A percentile compares a stretch with the other conserved stretches of the same genome.
Conservation (phyloP, 2,329 filamentous ascomycete genomes). For the Penicillium sp. region DNA sequence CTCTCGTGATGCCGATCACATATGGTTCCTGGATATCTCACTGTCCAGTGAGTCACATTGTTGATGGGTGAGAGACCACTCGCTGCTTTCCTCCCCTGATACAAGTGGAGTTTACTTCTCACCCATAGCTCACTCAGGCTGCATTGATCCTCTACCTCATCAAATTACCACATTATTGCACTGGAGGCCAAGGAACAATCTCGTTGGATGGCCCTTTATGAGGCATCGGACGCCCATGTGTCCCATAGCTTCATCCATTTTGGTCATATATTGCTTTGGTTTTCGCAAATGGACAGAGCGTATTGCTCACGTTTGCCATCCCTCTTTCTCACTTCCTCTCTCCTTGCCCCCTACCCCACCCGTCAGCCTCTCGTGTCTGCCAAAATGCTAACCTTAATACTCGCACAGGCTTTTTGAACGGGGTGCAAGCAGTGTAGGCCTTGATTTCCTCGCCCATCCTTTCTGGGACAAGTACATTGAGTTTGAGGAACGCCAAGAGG, state of each 20-base stretch:
- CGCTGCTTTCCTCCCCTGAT: conserved; percentile 54
- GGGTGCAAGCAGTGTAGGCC: conserved; percentile 76
- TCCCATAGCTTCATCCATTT: conserved; percentile 31
- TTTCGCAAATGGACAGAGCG: conserved; percentile 37
- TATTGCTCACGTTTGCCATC: conserved; percentile 42
- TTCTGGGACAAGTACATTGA: conserved; percentile 99
- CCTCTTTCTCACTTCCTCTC: conserved; percentile 39
- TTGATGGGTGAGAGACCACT: conserved; percentile 65
- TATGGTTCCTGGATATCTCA: conserved; percentile 34
- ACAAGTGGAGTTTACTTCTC: conserved; percentile 50
- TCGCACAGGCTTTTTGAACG: conserved; percentile 80
- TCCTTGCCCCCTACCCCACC: conserved; percentile 33
- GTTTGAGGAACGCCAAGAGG: conserved; percentile 87
- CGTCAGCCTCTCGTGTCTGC: conserved; percentile 13
- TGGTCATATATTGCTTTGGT: conserved; percentile 41
- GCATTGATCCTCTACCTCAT: conserved; percentile 45
- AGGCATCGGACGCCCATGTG: conserved; percentile 31
- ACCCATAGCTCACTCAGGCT: conserved; percentile 53
- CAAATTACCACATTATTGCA: conserved; percentile 30
- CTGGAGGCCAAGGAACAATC: conserved; percentile 30
- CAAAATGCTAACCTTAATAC: conserved; percentile 41
- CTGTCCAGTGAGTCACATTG: conserved; percentile 40
- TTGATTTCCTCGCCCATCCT: conserved; percentile 90
- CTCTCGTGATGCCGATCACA: conserved; percentile 38
- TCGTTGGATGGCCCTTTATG: conserved; percentile 36